A percentile compares a stretch with the other conserved stretches of the same genome.
phyloP scores from a whole-genome alignment of 305 asterid species.

The Coffea humblotiana region DNA sequence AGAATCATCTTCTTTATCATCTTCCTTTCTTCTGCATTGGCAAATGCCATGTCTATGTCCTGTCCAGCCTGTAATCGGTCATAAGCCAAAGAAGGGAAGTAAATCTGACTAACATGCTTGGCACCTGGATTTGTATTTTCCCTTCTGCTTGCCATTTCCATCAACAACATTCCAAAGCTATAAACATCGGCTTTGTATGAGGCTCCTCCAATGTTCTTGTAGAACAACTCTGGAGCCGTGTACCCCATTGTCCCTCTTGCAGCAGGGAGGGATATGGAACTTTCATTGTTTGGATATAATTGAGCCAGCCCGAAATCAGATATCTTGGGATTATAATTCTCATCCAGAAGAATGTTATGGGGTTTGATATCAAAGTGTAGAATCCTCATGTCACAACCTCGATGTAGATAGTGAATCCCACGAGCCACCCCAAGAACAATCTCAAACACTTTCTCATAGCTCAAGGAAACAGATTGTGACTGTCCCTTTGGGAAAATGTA shows the following conservation, averaged over 20 bases:
- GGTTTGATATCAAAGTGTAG: slow-evolving; percentile 6
- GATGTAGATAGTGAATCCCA: slow-evolving; percentile 9
- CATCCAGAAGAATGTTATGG: background rate
- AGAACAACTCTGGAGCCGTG: slow-evolving; percentile 13
- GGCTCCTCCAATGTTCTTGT: slow-evolving; percentile 9
- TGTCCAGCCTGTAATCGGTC: background rate
- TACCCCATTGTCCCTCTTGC: slow-evolving; percentile 20
- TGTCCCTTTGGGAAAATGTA: background rate
- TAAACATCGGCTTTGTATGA: slow-evolving; percentile 12
- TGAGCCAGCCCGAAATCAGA: background rate
- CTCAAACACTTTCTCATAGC: slow-evolving; percentile 1
- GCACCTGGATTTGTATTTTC: background rate
- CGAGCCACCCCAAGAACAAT: slow-evolving; percentile 8
- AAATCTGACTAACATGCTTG: too few species aligned
- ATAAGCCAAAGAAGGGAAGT: background rate
- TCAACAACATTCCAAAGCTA: slow-evolving; percentile 14
- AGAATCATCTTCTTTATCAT: background rate
- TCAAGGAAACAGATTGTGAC: slow-evolving; percentile 16
- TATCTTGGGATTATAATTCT: slow-evolving; percentile 7
- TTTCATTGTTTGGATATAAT: background rate
- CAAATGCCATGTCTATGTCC: background rate
- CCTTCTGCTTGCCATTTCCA: slow-evolving; percentile 9
- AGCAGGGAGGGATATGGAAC: background rate
- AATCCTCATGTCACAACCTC: background rate
- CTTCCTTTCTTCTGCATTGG: background rate